Conservation (phyloP, 2,329 filamentous ascomycete genomes). For the Monilinia aucupariae region DNA sequence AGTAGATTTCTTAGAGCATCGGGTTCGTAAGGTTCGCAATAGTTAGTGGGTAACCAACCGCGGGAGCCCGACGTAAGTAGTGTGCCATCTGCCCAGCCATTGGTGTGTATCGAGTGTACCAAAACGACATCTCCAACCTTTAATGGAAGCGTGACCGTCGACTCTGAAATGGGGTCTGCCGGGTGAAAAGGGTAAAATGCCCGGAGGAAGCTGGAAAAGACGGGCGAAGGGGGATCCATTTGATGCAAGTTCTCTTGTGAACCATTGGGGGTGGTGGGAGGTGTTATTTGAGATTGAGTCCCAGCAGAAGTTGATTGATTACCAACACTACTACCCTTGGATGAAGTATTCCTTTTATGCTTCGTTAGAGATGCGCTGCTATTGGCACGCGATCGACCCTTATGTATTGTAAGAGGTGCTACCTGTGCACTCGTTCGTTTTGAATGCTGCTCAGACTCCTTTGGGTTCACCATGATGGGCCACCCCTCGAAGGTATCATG, state of each 20-base stretch:
- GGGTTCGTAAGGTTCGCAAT: constrained; percentile 92
- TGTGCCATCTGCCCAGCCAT: constrained; percentile 97
- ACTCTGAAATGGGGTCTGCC: constrained; percentile 67
- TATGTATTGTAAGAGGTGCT: constrained; percentile 53
- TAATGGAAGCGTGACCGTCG: constrained; percentile 81
- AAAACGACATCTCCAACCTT: constrained; percentile 88
- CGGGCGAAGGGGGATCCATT: constrained; percentile 47
- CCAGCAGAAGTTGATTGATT: constrained; percentile 27
- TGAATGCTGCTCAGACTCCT: constrained; percentile 27
- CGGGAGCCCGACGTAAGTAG: constrained; percentile 77
- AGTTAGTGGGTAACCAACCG: constrained; percentile 97
- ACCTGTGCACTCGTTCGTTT: constrained; percentile 54
- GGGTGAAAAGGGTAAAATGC: constrained; percentile 93
- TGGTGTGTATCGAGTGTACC: constrained; percentile 94
- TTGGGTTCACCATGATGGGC: constrained; percentile 33
- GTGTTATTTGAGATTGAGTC: constrained; percentile 58
- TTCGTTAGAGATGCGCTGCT: constrained; percentile 37
- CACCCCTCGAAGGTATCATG: constrained; percentile 8
- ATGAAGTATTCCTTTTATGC: constrained; percentile 42
- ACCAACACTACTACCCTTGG: constrained; percentile 30
- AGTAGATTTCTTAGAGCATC: constrained; percentile 79
- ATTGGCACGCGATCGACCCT: constrained; percentile 36
- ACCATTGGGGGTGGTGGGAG: constrained; percentile 67
- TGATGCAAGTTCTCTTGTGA: constrained; percentile 51
- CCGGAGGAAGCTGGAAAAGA: constrained; percentile 91